Evolutionary conservation across 2,329 filamentous ascomycete species (phyloP).

Genomic region (Xylariales sp.): DNA sequence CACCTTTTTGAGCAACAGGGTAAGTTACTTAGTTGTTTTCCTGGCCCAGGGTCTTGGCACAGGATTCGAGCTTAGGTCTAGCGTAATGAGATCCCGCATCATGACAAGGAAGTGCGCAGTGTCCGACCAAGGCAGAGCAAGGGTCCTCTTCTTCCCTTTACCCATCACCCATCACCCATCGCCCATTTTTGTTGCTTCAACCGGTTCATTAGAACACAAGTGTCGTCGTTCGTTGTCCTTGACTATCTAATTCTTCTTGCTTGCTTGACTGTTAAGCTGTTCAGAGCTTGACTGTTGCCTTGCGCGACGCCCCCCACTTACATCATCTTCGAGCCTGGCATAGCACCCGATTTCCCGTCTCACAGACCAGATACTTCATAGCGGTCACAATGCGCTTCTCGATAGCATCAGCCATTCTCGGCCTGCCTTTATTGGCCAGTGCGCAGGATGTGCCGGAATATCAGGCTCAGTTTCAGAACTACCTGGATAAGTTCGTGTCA

Average conservation of each 20-base stretch:
- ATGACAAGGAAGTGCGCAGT: no score
- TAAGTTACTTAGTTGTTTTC: no score
- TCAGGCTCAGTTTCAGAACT: constrained; percentile 58
- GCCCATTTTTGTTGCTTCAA: background rate
- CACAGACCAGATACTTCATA: no score
- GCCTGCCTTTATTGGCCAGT: constrained; percentile 51
- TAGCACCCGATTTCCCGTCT: constrained; percentile 10
- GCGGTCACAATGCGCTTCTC: constrained; percentile 55
- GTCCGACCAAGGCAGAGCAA: constrained; percentile 1
- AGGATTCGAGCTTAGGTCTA: no score
- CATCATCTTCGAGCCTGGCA: constrained; percentile 8
- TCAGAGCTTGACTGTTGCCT: no score
- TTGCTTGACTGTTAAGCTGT: no score
- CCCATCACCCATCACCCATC: no score
- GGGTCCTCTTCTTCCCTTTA: constrained; percentile 6
- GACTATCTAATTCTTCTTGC: background rate
- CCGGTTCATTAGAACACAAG: background rate
- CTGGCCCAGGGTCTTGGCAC: no score
- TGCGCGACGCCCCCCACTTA: constrained; percentile 8
- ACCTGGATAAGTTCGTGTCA: constrained; percentile 51
- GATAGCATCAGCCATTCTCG: constrained; percentile 41
- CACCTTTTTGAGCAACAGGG: no score
- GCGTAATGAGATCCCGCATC: no score
- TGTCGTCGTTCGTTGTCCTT: no score
- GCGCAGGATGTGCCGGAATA: constrained; percentile 53